Base-by-base conservation (phyloP, 169 alveolate genomes). In the Eimeria tenella region DNA sequence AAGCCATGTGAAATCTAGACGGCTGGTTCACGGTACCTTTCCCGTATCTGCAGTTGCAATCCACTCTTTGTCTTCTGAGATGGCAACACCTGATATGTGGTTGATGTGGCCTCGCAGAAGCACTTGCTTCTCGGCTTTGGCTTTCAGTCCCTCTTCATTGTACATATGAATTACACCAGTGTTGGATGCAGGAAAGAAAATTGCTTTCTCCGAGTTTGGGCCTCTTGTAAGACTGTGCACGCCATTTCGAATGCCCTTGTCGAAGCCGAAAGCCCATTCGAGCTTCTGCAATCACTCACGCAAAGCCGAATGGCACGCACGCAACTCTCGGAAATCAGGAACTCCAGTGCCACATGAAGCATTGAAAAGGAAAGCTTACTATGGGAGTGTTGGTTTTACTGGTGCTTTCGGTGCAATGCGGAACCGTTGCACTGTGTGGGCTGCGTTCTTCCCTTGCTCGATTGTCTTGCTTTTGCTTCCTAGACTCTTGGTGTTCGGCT, bases 71-170 rank as follows among this genome's bases (percentile, higher is more conserved):
- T 94, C 94, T 15, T 49, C 68, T 11, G 93, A 68, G 96, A 95
- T 95, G 13, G 68, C 94, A 31, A 77, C 83, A 23, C 93, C 94
- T 1, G 93, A 79, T 63, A 94, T 94, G 55, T 82, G 83, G 83
- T 94, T 93, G 10, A 71, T 79, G 56, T 93, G 95, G 19, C 96
- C 31, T 95, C 97, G 96, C 96, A 96, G 95, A 96, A 97, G 93
- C 98, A 96, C 90, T 25, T 81, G 92, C 5, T 7, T 25, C 56
- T 52, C 84, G 5, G 56, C 86, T 10, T 74, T 15, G 56, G 81
- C 0, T 8, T 49, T 50, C 52, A 11, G 6, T 63, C 82, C 68
- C 19, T 21, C 60, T 19, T 23, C 84, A 11, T 42, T 82, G 73
- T 58, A 62, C 9, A 60, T 25, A 56, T 58, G 68, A 50, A 79